phyloP scores from a whole-genome alignment of 1,284 basidiomycete species.

The Paramarasmius palmivorus region DNA sequence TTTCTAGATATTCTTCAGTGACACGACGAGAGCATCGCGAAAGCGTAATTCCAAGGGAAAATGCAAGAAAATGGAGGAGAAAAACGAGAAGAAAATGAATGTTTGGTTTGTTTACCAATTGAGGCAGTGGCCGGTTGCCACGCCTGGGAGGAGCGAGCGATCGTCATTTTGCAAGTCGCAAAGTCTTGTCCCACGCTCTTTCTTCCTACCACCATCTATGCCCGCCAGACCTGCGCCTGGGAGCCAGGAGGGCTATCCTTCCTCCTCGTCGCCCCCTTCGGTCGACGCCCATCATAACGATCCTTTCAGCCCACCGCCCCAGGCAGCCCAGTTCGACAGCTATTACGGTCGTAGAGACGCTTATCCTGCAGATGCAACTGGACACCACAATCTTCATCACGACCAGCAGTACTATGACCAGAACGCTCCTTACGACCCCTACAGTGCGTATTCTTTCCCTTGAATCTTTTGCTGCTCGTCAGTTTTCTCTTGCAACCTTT shows the following conservation, averaged over 20 bases:
- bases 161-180: slow-evolving; percentile 13
- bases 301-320: slow-evolving; percentile 51
- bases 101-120: no score
- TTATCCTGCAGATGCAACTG: slow-evolving; percentile 56
- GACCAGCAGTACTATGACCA: slow-evolving; percentile 69
- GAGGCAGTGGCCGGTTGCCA: slow-evolving; percentile 2
- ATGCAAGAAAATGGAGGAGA: no score
- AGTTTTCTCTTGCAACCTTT: slow-evolving; percentile 23
- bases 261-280: slow-evolving; percentile 41
- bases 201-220: slow-evolving; percentile 31
- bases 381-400: slow-evolving; percentile 50
- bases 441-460: slow-evolving; percentile 43
- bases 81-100: no score
- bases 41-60: no score
- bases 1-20: no score
- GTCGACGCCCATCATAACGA: slow-evolving; percentile 46
- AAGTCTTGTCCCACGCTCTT: slow-evolving; percentile 13
- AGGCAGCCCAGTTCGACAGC: slow-evolving; percentile 41
- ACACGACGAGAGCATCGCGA: no score
- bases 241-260: slow-evolving; percentile 45
- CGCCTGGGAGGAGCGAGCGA: slow-evolving; percentile 3
- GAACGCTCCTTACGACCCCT: slow-evolving; percentile 61
- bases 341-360: slow-evolving; percentile 70
- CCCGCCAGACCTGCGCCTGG: slow-evolving; percentile 42
- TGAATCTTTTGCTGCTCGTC: slow-evolving; percentile 14